Base-by-base conservation (phyloP, 176 grass and related monocot species). In the Raddia guianensis region DNA sequence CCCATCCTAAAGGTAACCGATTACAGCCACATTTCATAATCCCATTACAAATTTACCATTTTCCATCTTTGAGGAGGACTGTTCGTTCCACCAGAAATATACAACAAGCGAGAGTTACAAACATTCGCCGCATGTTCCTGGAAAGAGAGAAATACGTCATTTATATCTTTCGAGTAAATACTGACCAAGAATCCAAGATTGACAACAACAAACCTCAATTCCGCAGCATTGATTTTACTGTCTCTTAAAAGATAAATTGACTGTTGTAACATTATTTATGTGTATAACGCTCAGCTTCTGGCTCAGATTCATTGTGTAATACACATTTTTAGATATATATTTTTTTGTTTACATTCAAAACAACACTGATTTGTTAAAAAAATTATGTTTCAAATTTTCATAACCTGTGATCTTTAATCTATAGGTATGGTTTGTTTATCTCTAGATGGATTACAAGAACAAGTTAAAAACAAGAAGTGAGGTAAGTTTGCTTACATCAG, bases 401-500 rank as follows among this genome's bases (percentile, higher is more conserved):
- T 19, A 54, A 19, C 16, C 3, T 74, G 34, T 45, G 63, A 64
- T 78, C 68, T 20, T 37, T 18, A 61, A 21, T 32, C 12, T 47
- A 7, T n/a, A 55, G 46, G 56, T 73, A 63, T 59, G 61, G 49
- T 68, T 33, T 20, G 49, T 68, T 33, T 20, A 35, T 27, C 37
- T 2, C 12, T 32, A 55, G 1, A 56, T 63, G 66, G 7, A 35
- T 80, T 51, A 18, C 49, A 70, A 63, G n/a, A 19, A 63, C 21
- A 61, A 50, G 12, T 8, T 88, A 33, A 37, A 62, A 74, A 18
- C 43, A 81, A 54, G 20, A 84, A 63, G 64, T 48, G 54, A 84
- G 51, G 40, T 20, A 72, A 33, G 19, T 66, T 21, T 76, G 43
- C 82, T 85, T 76, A 85, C 77, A 72, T 85, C 59, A 85, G 73